phyloP scores from a whole-genome alignment of 2,329 filamentous ascomycete genomes.

The Paraconiothyrium sp. region DNA sequence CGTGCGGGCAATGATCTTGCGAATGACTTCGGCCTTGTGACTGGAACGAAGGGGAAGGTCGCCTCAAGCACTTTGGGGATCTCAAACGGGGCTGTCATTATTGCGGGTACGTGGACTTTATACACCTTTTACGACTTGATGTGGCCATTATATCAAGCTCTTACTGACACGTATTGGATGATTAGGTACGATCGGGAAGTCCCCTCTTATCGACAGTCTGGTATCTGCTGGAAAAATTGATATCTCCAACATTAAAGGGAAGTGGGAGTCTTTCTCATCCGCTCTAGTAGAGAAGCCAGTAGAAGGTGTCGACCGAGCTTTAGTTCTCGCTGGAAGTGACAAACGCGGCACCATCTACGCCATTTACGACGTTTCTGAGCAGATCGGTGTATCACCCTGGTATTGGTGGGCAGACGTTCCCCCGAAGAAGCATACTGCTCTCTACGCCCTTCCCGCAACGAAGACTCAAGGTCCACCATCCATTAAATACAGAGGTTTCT shows the following conservation, averaged over 20 bases:
- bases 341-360: conserved; percentile 73
- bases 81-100: conserved; percentile 58
- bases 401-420: conserved; percentile 73
- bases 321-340: conserved; percentile 72
- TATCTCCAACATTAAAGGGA: conserved; percentile 62
- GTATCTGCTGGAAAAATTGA: conserved; percentile 65
- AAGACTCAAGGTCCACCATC: conserved; percentile 67
- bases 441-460: conserved; percentile 63
- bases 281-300: conserved; percentile 65
- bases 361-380: conserved; percentile 73
- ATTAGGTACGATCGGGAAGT: conserved; percentile 66
- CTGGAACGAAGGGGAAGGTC: conserved; percentile 65
- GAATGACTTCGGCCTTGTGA: conserved; percentile 72
- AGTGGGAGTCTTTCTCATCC: conserved; percentile 74
- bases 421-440: conserved; percentile 57
- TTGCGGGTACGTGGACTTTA: conserved; percentile 61
- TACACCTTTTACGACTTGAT: neutral
- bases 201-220: conserved; percentile 66
- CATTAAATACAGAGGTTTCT: conserved; percentile 73
- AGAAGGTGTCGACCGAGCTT: conserved; percentile 62
- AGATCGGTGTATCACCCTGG: conserved; percentile 75
- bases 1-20: conserved; percentile 72
- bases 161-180: neutral
- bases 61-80: conserved; percentile 24
- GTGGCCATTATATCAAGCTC: neutral